Percentiles rank a stretch among this genome's conserved stretches.
These are phyloP conservation scores for Phytopythium ostracodes DNA, from an alignment of 352 stramenopile species.

Conservation along the genomic window DNA sequence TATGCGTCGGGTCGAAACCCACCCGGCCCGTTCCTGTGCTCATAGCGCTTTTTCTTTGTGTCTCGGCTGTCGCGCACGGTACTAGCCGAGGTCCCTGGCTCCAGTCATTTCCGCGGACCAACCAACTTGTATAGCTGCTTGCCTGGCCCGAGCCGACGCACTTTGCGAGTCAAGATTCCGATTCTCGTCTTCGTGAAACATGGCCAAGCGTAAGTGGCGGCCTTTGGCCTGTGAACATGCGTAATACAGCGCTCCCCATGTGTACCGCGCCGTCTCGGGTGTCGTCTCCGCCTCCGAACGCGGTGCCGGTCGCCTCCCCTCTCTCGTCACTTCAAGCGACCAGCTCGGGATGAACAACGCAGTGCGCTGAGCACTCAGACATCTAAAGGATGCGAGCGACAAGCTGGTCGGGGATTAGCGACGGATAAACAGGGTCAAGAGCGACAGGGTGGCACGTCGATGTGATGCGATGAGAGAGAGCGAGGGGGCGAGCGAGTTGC, in stretches of 20 bases:
- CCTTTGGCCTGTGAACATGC: conserved; percentile 3
- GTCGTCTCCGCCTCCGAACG: neutral
- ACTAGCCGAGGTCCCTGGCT: conserved; percentile 18
- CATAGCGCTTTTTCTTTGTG: conserved; percentile 19
- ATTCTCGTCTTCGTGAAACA: conserved; percentile 84
- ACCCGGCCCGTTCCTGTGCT: no score
- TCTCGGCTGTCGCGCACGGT: conserved; percentile 20
- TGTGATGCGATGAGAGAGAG: neutral
- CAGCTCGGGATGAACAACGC: neutral
- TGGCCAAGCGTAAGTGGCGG: conserved; percentile 76
- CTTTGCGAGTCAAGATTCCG: conserved; percentile 38
- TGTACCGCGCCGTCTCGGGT: neutral
- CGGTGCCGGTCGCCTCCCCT: neutral
- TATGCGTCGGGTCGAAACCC: no score
- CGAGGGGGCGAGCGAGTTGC: neutral
- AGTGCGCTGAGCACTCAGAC: neutral
- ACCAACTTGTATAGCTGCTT: conserved; percentile 8
- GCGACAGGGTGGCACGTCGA: neutral
- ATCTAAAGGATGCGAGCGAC: neutral
- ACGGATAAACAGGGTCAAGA: neutral
- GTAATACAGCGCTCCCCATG: neutral
- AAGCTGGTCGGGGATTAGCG: neutral
- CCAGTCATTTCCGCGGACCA: conserved; percentile 35
- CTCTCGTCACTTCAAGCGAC: neutral
- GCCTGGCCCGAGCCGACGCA: conserved; percentile 9